Conservation (phyloP, 1,284 basidiomycete species). For the Ustilago trichophora region DNA sequence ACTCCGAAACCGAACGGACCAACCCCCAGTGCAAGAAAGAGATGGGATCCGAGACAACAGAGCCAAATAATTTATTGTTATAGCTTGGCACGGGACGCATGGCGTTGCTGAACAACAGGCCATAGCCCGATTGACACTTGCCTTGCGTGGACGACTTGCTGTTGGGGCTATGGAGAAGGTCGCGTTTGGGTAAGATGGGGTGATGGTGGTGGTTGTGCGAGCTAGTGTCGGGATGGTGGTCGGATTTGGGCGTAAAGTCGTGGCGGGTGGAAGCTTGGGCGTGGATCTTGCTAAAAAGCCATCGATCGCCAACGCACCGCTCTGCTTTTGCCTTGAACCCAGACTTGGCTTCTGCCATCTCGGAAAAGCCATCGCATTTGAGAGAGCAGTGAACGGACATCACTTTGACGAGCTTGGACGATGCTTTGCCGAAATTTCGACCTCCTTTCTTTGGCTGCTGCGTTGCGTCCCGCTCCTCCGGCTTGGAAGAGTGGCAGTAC, state of each 20-base stretch:
- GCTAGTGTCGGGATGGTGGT: no score
- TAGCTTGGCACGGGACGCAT: conserved; percentile 14
- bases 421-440: background rate
- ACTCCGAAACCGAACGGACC: conserved; percentile 2
- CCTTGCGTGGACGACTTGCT: no score
- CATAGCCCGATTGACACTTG: conserved; percentile 9
- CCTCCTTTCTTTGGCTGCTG: no score
- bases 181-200: no score
- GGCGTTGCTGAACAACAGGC: conserved; percentile 2
- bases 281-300: conserved; percentile 5
- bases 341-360: background rate
- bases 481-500: background rate
- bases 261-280: background rate
- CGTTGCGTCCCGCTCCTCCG: no score
- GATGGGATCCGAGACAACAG: conserved; percentile 22
- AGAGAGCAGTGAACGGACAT: conserved; percentile 11
- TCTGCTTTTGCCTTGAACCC: conserved; percentile 3
- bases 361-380: conserved; percentile 11
- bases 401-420: conserved; percentile 1
- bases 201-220: no score
- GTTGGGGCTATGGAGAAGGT: no score
- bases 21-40: conserved; percentile 32
- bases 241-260: background rate
- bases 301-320: background rate
- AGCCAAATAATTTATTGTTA: conserved; percentile 10